Percentiles rank a stretch among this genome's conserved stretches.
phyloP scores from a whole-genome alignment of 2,329 filamentous ascomycete species.

The Xylariaceae sp. region DNA sequence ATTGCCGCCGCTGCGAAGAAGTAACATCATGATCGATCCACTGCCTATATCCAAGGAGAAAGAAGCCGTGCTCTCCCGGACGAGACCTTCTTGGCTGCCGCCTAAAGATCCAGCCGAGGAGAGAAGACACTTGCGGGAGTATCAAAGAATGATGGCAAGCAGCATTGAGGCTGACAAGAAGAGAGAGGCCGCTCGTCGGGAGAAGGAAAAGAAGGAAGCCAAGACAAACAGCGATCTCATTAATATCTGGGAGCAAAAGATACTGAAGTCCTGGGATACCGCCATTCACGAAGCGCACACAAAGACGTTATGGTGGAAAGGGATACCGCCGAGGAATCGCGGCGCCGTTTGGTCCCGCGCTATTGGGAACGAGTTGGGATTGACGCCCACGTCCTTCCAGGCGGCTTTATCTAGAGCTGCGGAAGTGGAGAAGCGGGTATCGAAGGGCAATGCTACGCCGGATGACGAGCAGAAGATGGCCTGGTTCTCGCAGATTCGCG shows the following conservation, averaged over 20 bases:
- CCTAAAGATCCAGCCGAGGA: slow-evolving; percentile 89
- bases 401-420: slow-evolving; percentile 64
- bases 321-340: slow-evolving; percentile 64
- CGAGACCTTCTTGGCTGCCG: slow-evolving; percentile 76
- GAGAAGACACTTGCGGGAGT: slow-evolving; percentile 77
- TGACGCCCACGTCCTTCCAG: slow-evolving; percentile 61
- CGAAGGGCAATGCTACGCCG: slow-evolving; percentile 43
- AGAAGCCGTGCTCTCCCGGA: slow-evolving; percentile 74
- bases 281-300: slow-evolving; percentile 64
- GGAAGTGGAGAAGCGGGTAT: slow-evolving; percentile 53
- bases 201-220: slow-evolving; percentile 49
- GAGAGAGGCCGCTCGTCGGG: slow-evolving; percentile 48
- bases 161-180: slow-evolving; percentile 56
- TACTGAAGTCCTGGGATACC: slow-evolving; percentile 69
- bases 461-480: slow-evolving; percentile 52
- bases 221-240: slow-evolving; percentile 49
- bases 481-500: slow-evolving; percentile 59
- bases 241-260: slow-evolving; percentile 68
- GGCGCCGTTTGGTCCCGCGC: slow-evolving; percentile 65
- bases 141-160: slow-evolving; percentile 72
- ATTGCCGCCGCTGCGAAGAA: slow-evolving; percentile 62
- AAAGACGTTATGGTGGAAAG: slow-evolving; percentile 76
- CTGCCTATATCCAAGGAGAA: slow-evolving; percentile 82
- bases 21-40: slow-evolving; percentile 78
- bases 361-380: slow-evolving; percentile 66